Percentiles rank a stretch among this genome's conserved stretches.
These are phyloP conservation scores for Apiospora sp. DNA, from an alignment of 2,329 filamentous ascomycete genomes.

Conservation along the genomic window DNA sequence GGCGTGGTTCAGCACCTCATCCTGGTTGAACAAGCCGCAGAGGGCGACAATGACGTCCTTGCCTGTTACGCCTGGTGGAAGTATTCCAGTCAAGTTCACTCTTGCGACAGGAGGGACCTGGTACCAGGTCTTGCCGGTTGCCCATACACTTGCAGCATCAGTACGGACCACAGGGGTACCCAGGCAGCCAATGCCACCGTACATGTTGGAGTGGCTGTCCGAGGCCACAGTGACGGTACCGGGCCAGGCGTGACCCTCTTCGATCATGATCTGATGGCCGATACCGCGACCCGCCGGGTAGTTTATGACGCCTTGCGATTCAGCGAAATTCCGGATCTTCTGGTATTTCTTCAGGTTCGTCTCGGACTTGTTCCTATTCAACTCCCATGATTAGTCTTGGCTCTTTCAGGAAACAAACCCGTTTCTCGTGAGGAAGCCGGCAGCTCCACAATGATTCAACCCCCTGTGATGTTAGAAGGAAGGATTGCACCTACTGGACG, in stretches of 20 bases:
- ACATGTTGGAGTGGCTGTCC: constrained; percentile 82
- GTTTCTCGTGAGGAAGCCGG: background rate
- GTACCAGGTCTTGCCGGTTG: constrained; percentile 85
- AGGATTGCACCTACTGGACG: constrained; percentile 50
- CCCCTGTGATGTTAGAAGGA: too few relatives aligned
- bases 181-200: constrained; percentile 79
- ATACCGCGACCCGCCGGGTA: constrained; percentile 83
- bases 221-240: constrained; percentile 83
- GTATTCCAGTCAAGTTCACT: constrained; percentile 76
- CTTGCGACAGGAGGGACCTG: constrained; percentile 85
- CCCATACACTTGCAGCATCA: constrained; percentile 87
- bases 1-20: constrained; percentile 89
- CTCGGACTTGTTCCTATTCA: constrained; percentile 70
- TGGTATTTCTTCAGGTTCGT: constrained; percentile 84
- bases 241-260: constrained; percentile 85
- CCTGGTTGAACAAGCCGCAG: constrained; percentile 84
- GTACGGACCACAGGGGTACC: constrained; percentile 87
- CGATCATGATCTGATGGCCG: constrained; percentile 91
- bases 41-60: constrained; percentile 95
- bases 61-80: constrained; percentile 83
- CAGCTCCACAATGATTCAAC: too few relatives aligned
- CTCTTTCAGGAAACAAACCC: background rate
- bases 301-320: constrained; percentile 78
- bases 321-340: constrained; percentile 83
- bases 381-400: background rate